Conservation (phyloP, 2,329 filamentous ascomycete species). For the Neophaeococcomyces mojaviensis region DNA sequence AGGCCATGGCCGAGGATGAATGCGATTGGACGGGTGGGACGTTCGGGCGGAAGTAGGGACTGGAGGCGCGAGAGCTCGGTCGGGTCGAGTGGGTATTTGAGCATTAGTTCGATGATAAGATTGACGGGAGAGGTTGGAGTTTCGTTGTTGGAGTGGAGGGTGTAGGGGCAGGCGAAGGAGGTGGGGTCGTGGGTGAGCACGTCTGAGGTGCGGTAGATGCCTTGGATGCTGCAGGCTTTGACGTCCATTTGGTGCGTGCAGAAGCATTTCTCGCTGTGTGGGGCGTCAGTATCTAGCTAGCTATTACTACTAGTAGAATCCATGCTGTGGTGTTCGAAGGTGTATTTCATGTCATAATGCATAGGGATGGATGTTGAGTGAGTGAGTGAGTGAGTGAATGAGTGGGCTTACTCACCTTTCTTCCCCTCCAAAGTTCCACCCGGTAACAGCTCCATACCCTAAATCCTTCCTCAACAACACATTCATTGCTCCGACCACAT, state of each 20-base stretch:
- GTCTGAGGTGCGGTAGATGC: slow-evolving; percentile 42
- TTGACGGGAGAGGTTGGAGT: slow-evolving; percentile 25
- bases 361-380: not conserved
- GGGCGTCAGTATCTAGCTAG: not conserved
- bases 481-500: slow-evolving; percentile 42
- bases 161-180: slow-evolving; percentile 33
- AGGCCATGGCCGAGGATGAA: slow-evolving; percentile 43
- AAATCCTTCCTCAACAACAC: slow-evolving; percentile 40
- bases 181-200: slow-evolving; percentile 37
- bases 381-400: not conserved
- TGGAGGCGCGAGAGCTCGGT: slow-evolving; percentile 36
- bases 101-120: slow-evolving; percentile 39
- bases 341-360: no score
- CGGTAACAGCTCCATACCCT: slow-evolving; percentile 43
- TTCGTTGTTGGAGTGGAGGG: not conserved
- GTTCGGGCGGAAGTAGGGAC: slow-evolving; percentile 27
- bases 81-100: slow-evolving; percentile 36
- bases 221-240: slow-evolving; percentile 43
- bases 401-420: slow-evolving; percentile 25
- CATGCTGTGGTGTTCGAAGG: no score
- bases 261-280: slow-evolving; percentile 35
- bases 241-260: slow-evolving; percentile 45
- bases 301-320: not conserved
- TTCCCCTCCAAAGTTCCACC: slow-evolving; percentile 42
- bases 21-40: slow-evolving; percentile 31